Evolutionary conservation across 257 asterid species (phyloP).

Genomic region (Solanum bukasovii): DNA sequence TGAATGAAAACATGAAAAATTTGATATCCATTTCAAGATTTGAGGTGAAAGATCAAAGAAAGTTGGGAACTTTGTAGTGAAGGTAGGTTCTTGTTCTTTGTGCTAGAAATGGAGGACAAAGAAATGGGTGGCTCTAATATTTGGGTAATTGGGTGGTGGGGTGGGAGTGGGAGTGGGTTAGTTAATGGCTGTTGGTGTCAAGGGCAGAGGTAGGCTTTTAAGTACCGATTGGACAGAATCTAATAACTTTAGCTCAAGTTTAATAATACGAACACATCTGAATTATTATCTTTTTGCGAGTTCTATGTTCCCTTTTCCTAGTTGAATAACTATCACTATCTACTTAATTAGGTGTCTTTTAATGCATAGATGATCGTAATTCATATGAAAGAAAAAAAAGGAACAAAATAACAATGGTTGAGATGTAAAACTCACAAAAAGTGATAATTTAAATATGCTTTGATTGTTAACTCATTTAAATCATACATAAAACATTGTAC

Average conservation of each 20-base stretch:
- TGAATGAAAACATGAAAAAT: slow-evolving; percentile 34
- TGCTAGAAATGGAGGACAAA: background rate
- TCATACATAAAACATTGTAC: background rate
- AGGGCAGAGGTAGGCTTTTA: background rate
- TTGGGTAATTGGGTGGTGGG: background rate
- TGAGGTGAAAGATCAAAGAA: background rate
- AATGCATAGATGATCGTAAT: background rate
- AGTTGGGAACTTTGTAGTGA: background rate
- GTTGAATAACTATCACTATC: background rate
- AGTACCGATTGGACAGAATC: background rate
- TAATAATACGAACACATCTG: accelerated
- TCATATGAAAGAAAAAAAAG: no score
- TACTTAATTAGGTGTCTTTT: background rate
- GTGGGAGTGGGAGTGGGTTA: background rate
- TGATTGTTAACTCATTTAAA: background rate
- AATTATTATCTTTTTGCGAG: accelerated
- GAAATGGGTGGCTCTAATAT: background rate
- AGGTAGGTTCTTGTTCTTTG: background rate
- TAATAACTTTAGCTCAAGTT: background rate
- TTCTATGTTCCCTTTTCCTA: accelerated
- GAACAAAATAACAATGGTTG: background rate
- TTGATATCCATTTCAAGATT: slow-evolving; percentile 36
- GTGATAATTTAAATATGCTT: background rate
- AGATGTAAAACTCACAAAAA: no score
- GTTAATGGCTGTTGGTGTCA: slow-evolving; percentile 9